Conservation (phyloP, 2,329 filamentous ascomycete species). For the Sphaerulina populicola region DNA sequence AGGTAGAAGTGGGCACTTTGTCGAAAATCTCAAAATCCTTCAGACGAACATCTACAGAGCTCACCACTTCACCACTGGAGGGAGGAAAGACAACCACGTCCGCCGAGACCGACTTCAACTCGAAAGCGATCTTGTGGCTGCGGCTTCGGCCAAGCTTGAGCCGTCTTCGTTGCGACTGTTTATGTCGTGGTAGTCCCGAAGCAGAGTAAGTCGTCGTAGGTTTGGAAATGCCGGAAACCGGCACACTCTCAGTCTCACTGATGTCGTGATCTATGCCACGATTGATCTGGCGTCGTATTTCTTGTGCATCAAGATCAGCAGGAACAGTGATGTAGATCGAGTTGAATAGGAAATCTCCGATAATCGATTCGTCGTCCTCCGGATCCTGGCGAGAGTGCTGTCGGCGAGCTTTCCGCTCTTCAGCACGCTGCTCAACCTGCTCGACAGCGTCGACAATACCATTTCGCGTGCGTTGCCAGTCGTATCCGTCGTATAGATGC, state of each 20-base stretch:
- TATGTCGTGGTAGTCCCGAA: conserved; percentile 23
- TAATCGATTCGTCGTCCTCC: conserved; percentile 74
- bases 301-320: conserved; percentile 67
- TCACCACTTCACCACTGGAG: conserved; percentile 70
- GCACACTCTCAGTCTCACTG: conserved; percentile 84
- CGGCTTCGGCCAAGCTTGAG: conserved; percentile 76
- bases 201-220: conserved; percentile 46
- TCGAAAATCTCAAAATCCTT: conserved; percentile 84
- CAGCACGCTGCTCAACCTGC: conserved; percentile 73
- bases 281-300: conserved; percentile 77
- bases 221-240: conserved; percentile 56
- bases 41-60: conserved; percentile 75
- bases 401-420: conserved; percentile 58
- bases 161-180: conserved; percentile 30
- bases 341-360: conserved; percentile 95
- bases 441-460: conserved; percentile 81
- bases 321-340: conserved; percentile 96
- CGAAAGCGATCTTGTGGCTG: conserved; percentile 90
- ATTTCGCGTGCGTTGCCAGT: conserved; percentile 83
- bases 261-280: conserved; percentile 74
- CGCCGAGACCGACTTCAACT: conserved; percentile 72
- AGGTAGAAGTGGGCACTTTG: conserved; percentile 87
- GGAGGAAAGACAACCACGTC: conserved; percentile 77
- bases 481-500: conserved; percentile 96
- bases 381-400: conserved; percentile 47